These are phyloP conservation scores for Piromyces sp. DNA, from an alignment of 192 early-diverging fungal genomes.

Conservation along the genomic window DNA sequence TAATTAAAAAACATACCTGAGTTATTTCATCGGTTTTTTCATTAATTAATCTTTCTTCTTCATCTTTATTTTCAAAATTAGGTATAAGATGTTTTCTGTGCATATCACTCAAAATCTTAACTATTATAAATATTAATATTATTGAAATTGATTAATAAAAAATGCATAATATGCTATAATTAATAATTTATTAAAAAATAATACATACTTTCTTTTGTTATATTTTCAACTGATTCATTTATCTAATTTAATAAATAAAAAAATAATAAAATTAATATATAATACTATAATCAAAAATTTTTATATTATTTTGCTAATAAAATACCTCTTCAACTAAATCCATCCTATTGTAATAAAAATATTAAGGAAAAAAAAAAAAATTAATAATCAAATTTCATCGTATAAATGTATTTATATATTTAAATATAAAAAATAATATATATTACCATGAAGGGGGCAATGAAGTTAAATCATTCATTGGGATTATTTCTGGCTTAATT, in stretches of 20 bases:
- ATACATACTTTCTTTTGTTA: not conserved
- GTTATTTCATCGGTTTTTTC: constrained; percentile 60
- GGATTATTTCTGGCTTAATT: not conserved
- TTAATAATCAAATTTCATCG: too few relatives aligned
- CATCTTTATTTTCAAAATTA: constrained; percentile 77
- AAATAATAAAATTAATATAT: not conserved
- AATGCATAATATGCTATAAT: too few relatives aligned
- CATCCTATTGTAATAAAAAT: not conserved
- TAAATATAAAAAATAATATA: too few relatives aligned
- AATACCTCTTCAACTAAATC: not conserved
- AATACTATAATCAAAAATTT: too few relatives aligned
- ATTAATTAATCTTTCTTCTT: constrained; percentile 30
- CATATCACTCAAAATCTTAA: constrained; percentile 11
- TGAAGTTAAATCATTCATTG: not conserved
- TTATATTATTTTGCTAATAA: not conserved
- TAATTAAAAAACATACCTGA: constrained; percentile 30
- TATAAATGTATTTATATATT: too few relatives aligned
- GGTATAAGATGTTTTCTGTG: constrained; percentile 81
- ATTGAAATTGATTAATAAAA: too few relatives aligned
- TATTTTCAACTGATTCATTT: not conserved
- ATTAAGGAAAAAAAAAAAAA: too few relatives aligned
- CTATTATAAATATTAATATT: too few relatives aligned
- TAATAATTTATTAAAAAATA: too few relatives aligned
- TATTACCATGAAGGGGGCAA: not conserved
- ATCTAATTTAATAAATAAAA: too few relatives aligned